Evolutionary conservation across 2,329 filamentous ascomycete species (phyloP), one percentile per base, ranked within the genome.

Genomic region (Fusarium sarcochroum): DNA sequence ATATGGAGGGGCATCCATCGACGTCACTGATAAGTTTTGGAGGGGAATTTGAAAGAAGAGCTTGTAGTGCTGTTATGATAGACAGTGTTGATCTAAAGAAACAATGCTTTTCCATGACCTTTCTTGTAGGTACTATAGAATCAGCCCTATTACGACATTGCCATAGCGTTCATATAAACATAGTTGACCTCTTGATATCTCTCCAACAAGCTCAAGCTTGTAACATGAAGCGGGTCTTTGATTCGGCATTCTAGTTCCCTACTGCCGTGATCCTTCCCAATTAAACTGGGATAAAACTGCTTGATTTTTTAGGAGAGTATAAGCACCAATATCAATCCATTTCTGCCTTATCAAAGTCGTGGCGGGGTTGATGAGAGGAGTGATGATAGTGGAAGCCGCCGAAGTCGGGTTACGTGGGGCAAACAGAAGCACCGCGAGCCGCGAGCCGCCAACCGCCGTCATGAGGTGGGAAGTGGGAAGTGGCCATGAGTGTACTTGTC

Each of bases 391-490:
- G 25, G 25, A 71, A 50, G 55, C 50, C 56, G 63, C 71, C 70
- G 70, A 75, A 64, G 60, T 68, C 70, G 61, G 65, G 55, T 68
- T 66, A 70, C 74, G 74, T 76, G 74, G 74, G 74, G 74, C 73
- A 71, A 35, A n/a, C n/a, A n/a, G n/a, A n/a, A n/a, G 48, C 41
- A 55, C 45, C 47, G 56, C 51, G 56, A 63, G 46, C 66, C 66
- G 66, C 66, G 51, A 70, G 58, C 69, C 67, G 66, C 66, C 66
- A 55, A 48, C 66, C 66, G 66, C 67, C 58, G 49, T 54, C 57
- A 69, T 58, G 42, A 23, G 23, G 23, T 23, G 23, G 48, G 13
- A 37, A n/a, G 23, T 23, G 23, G 48, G 13, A 37, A n/a, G 45
- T 61, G 41, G 35, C 27, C 27, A 41, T 30, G 41, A 35, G 34